Base-by-base conservation (phyloP, 2,329 filamentous ascomycete genomes). In the Orbilia brochopaga region DNA sequence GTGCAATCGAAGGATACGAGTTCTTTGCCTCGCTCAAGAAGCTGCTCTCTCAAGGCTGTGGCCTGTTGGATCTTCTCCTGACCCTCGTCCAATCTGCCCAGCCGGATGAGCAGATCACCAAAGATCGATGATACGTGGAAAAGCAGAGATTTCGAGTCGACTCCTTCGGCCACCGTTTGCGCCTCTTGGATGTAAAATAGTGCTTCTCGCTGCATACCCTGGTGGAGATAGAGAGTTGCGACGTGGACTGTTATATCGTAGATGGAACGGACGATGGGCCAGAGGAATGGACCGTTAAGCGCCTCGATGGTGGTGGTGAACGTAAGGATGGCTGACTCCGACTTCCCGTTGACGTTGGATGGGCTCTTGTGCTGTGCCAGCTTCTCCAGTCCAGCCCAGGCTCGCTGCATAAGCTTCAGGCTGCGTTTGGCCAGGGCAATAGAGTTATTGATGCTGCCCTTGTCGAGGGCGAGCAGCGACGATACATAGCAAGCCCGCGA, bases 121-220 rank as follows among this genome's bases (percentile, higher is more conserved):
- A 83, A 76, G 74, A 83, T 76, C 54, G 81, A 80, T 75, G 82
- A 79, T 51, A 81, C 82, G 42, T 82, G 80, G 19, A 81, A 79
- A 27, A 82, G 78, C 1, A 84, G 80, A 11, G 87, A 83, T 37
- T 85, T 82, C 0, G 89, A 87, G 53, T 85, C 82, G 7, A 90
- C 85, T n/a, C 85, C 86, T 67, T 84, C 83, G 21, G 90, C 90
- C 69, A 96, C 85, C 76, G 89, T 91, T 60, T 89, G 83, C 0
- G 92, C 92, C 76, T 94, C 90, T 75, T 97, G 89, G 1, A 89
- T 88, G 75, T 96, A 95, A 78, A 92, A 94, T 0, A 93, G 81
- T 1, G 93, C 93, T 78, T 97, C 93, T 70, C 91, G 88, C 74
- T 92, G 91, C 80, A 96, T 85, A 27, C 94, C 94, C 74, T 94